These are phyloP conservation scores for Blastomyces emzantsi DNA, from an alignment of 2,329 filamentous ascomycete species.

Conservation along the genomic window DNA sequence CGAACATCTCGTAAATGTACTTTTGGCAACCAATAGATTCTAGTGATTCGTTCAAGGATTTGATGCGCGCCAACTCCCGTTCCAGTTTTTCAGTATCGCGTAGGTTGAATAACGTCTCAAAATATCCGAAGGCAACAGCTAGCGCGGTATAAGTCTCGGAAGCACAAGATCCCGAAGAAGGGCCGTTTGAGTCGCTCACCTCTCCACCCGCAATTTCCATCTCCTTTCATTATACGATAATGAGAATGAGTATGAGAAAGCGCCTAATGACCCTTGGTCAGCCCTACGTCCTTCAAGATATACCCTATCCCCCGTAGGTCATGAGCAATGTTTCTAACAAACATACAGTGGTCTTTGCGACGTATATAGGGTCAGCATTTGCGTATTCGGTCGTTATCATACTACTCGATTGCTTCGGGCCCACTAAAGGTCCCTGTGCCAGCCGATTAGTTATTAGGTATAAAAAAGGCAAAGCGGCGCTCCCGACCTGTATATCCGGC, in stretches of 20 bases:
- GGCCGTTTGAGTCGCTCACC: constrained; percentile 52
- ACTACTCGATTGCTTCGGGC: constrained; percentile 65
- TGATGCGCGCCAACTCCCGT: constrained; percentile 63
- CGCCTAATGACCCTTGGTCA: constrained; percentile 44
- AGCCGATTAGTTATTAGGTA: constrained; percentile 20
- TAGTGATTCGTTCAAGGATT: constrained; percentile 61
- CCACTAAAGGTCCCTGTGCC: constrained; percentile 69
- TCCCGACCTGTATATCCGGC: constrained; percentile 47
- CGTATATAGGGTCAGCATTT: constrained; percentile 73
- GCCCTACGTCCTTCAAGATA: constrained; percentile 6
- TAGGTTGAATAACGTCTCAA: constrained; percentile 67
- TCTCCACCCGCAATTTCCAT: constrained; percentile 97
- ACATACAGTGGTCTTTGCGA: constrained; percentile 72
- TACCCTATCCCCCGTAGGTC: not conserved
- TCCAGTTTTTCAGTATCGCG: constrained; percentile 57
- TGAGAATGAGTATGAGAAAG: constrained; percentile 77
- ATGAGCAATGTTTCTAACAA: constrained; percentile 8
- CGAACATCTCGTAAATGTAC: constrained; percentile 72
- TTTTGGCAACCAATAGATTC: constrained; percentile 58
- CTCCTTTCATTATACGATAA: constrained; percentile 79
- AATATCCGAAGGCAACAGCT: constrained; percentile 92
- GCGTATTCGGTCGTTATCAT: constrained; percentile 79
- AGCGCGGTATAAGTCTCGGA: constrained; percentile 16
- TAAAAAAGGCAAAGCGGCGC: not conserved
- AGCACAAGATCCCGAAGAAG: constrained; percentile 11